Evolutionary conservation across 1,139 yeast species (phyloP).

Genomic region (Sugiyamaella pinicola): DNA sequence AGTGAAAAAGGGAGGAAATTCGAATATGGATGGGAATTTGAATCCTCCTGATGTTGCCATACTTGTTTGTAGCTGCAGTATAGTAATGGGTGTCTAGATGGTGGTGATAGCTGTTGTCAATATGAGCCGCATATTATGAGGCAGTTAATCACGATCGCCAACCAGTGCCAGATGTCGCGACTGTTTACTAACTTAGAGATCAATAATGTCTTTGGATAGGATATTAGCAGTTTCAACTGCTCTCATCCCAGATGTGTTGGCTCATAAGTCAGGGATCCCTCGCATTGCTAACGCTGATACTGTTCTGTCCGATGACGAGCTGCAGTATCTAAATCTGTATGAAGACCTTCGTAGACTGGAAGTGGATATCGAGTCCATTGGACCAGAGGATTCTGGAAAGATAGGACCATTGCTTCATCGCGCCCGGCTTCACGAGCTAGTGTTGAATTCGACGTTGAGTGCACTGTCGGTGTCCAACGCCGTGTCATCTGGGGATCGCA

Average conservation of each 20-base stretch:
- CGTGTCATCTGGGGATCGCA: slow-evolving; percentile 11
- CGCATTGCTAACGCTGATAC: slow-evolving; percentile 22
- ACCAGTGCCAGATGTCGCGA: too few relatives aligned
- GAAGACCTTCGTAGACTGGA: slow-evolving; percentile 16
- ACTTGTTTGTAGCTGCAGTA: neutral
- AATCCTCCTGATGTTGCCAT: slow-evolving; percentile 19
- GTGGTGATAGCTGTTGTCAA: too few relatives aligned
- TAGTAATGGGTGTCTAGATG: too few relatives aligned
- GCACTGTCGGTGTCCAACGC: slow-evolving; percentile 9
- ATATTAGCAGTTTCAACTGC: slow-evolving; percentile 13
- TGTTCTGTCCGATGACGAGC: slow-evolving; percentile 24
- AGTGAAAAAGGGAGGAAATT: slow-evolving; percentile 92
- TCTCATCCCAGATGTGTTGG: slow-evolving; percentile 15
- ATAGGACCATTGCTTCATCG: slow-evolving; percentile 14
- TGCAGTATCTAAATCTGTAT: slow-evolving; percentile 24
- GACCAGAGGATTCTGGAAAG: neutral
- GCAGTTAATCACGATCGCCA: too few relatives aligned
- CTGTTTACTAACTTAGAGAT: too few relatives aligned
- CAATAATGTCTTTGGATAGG: slow-evolving; percentile 20
- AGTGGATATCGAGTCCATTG: slow-evolving; percentile 4
- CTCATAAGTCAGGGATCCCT: slow-evolving; percentile 30
- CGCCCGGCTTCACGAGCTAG: slow-evolving; percentile 13
- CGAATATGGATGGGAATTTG: slow-evolving; percentile 69
- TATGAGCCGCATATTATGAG: neutral
- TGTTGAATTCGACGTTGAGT: slow-evolving; percentile 17